Conservation (phyloP, 192 early-diverging fungal species). For the Podila verticillata region DNA sequence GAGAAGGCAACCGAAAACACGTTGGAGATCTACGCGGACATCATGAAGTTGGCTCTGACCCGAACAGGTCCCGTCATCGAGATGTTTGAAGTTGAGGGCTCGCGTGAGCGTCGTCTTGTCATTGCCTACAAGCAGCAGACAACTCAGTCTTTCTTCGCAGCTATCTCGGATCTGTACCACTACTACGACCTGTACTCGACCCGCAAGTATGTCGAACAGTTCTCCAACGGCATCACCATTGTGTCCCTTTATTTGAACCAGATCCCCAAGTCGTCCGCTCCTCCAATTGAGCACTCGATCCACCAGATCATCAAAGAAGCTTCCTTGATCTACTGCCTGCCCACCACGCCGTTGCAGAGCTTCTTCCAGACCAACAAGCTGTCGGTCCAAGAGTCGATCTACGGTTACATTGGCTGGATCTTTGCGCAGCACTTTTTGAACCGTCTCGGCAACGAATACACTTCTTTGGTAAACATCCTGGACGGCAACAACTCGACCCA, state of each 20-base stretch:
- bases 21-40: conserved; percentile 82
- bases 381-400: conserved; percentile 95
- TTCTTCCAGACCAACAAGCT: conserved; percentile 94
- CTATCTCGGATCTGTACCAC: conserved; percentile 97
- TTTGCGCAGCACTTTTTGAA: conserved; percentile 99
- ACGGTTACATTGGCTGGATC: conserved; percentile 97
- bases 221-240: conserved; percentile 97
- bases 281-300: conserved; percentile 89
- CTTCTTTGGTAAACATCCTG: conserved; percentile 84
- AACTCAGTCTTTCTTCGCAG: conserved; percentile 92
- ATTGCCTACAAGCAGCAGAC: conserved; percentile 92
- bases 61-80: conserved; percentile 94
- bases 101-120: conserved; percentile 89
- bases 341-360: conserved; percentile 90
- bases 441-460: conserved; percentile 94
- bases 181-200: conserved; percentile 96
- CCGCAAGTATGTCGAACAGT: conserved; percentile 99
- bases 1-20: conserved; percentile 95
- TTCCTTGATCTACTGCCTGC: conserved; percentile 94
- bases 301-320: conserved; percentile 97
- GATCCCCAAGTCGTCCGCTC: conserved; percentile 76
- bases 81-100: conserved; percentile 87
- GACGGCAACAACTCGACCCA: conserved; percentile 83
- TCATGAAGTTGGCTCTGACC: conserved; percentile 86
- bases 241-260: conserved; percentile 92